A percentile compares a stretch with the other conserved stretches of the same genome.
Evolutionary conservation across 768 basidiomycete species (phyloP).

Genomic region (Boletus coccyginus): DNA sequence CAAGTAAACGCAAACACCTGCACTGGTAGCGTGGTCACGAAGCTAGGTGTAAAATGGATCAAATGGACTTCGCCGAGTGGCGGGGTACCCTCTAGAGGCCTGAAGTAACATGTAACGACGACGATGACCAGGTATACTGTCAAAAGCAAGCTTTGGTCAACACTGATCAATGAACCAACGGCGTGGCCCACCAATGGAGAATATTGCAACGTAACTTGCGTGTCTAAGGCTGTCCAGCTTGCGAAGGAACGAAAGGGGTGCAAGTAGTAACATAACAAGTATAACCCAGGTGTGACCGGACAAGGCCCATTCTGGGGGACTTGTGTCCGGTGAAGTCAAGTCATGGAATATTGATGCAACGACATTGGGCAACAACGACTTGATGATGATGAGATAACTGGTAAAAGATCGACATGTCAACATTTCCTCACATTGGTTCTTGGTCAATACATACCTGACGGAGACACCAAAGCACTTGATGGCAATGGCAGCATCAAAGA

Average conservation of each 20-base stretch:
- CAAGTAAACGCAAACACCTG: constrained; percentile 94
- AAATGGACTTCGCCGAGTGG: constrained; percentile 65
- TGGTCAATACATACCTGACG: constrained; percentile 57
- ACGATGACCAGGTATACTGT: constrained; percentile 76
- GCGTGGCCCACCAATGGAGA: constrained; percentile 71
- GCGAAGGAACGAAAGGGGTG: constrained; percentile 82
- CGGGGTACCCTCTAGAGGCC: constrained; percentile 63
- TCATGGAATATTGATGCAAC: constrained; percentile 80
- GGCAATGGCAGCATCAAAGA: constrained; percentile 93
- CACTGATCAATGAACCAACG: background rate
- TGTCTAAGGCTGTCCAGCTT: constrained; percentile 83
- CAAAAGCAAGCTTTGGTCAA: background rate
- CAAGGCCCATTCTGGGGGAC: constrained; percentile 73
- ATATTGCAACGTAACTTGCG: constrained; percentile 88
- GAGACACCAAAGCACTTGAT: constrained; percentile 97
- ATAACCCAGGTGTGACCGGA: constrained; percentile 82
- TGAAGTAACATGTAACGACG: constrained; percentile 77
- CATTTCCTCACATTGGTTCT: background rate
- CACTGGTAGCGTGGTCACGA: constrained; percentile 86
- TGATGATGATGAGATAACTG: constrained; percentile 89
- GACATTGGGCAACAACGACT: constrained; percentile 91
- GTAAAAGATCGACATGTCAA: background rate
- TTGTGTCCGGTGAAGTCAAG: constrained; percentile 57
- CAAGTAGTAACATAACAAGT: constrained; percentile 69
- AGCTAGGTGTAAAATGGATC: constrained; percentile 72